Evolutionary conservation across 805 yeast genomes (phyloP), one percentile per base, ranked within the genome.

Genomic region (Wickerhamomyces subpelliculosus): DNA sequence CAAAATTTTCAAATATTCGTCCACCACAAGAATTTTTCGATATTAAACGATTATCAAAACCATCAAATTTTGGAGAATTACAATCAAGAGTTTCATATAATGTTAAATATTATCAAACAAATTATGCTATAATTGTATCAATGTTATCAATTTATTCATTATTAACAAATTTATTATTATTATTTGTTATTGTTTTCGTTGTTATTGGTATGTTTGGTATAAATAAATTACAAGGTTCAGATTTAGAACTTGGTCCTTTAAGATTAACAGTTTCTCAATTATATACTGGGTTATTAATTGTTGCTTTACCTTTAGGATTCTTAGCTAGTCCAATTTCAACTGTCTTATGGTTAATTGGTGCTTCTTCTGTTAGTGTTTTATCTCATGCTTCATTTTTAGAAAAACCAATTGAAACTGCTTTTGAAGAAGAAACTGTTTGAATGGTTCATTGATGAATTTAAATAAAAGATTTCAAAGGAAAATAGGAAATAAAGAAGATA

Each of bases 21-120:
- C 86, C 97, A 27, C 89, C 94, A 30, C 93, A 83, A 61, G 98
- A 93, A 60, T 93, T 93, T 58, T 86, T 93, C 56, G 97, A 93
- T 59, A 64, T 84, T 55, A 84, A 88, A 62, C 80, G 95, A 58
- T 61, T 93, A 44, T 84, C 95, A 27, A 88, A 87, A 60, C 99
- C 99, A 17, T 78, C 75, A 38, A 88, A 87, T 61, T 83, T 88
- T 60, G 79, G 83, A 35, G 98, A 93, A 49, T 68, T 84, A 36
- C 98, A 93, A 65, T 76, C 84, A 50, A 78, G 99, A 61, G 86
- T 90, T 30, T 65, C 82, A 32, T 93, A 77, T 71, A 93, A 93
- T 64, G 66, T 93, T 60, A 78, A 85, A 33, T 84, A 90, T 65
- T 93, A 79, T 65, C 80, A 86, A 41, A 80, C 95, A 38, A 93